A percentile compares a stretch with the other conserved stretches of the same genome.
Conservation (phyloP, 345 rosid genomes). For the Populus euphratica region DNA sequence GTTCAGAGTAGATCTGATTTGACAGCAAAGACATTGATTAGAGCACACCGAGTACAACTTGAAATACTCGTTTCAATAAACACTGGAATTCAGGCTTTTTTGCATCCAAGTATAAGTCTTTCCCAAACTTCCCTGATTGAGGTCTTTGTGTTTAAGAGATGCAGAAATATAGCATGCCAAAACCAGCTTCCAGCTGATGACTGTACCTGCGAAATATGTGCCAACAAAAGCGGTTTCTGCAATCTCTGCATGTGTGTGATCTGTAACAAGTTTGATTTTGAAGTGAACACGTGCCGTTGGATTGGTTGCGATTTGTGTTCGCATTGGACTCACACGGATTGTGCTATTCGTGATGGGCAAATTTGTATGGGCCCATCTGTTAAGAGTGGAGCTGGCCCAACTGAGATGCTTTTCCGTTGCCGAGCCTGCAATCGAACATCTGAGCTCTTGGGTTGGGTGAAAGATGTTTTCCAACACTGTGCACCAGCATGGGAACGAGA, state of each 20-base stretch:
- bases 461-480: constrained; percentile 95
- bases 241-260: constrained; percentile 97
- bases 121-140: constrained; percentile 81
- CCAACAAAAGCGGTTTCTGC: constrained; percentile 86
- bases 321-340: constrained; percentile 98
- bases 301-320: constrained; percentile 94
- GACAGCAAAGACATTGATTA: constrained; percentile 68
- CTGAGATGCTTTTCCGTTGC: constrained; percentile 88
- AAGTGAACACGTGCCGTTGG: constrained; percentile 96
- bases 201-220: constrained; percentile 76
- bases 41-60: constrained; percentile 78
- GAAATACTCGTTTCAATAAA: constrained; percentile 88
- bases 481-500: constrained; percentile 89
- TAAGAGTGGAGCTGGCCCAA: constrained; percentile 59
- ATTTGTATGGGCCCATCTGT: constrained; percentile 71
- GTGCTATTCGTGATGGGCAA: constrained; percentile 88
- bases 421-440: constrained; percentile 88
- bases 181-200: constrained; percentile 90
- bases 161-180: constrained; percentile 91
- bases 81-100: constrained; percentile 85
- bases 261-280: constrained; percentile 94
- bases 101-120: constrained; percentile 81
- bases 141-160: constrained; percentile 80
- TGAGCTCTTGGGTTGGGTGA: constrained; percentile 94
- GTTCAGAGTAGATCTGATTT: constrained; percentile 78